Conservation (phyloP, 2,329 filamentous ascomycete species). For the Diaporthe sp. region DNA sequence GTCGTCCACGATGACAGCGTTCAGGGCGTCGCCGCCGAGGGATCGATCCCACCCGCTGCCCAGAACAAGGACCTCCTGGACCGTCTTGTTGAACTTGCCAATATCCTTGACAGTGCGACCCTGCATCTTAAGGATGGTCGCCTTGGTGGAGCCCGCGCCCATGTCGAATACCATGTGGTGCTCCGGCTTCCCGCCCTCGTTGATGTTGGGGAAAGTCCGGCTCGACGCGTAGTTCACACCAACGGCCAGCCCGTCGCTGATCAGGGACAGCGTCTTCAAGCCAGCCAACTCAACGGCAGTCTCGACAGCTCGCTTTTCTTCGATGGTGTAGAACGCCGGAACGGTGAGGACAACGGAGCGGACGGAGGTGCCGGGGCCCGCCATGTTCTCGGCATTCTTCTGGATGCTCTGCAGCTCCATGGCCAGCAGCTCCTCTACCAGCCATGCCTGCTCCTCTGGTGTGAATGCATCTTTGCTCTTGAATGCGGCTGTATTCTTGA, state of each 20-base stretch:
- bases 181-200: conserved; percentile 87
- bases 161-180: conserved; percentile 96
- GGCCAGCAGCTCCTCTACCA: conserved; percentile 92
- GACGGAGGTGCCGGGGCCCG: conserved; percentile 80
- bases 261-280: conserved; percentile 84
- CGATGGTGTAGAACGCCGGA: conserved; percentile 88
- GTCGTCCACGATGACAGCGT: conserved; percentile 88
- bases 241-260: conserved; percentile 92
- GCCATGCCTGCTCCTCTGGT: conserved; percentile 73
- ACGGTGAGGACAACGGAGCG: conserved; percentile 90
- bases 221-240: conserved; percentile 95
- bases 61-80: conserved; percentile 93
- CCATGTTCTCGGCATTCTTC: conserved; percentile 86
- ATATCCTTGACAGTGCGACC: conserved; percentile 90
- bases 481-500: conserved; percentile 81
- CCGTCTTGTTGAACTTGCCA: conserved; percentile 93
- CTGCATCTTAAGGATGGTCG: conserved; percentile 91
- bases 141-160: conserved; percentile 94
- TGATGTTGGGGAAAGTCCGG: conserved; percentile 87
- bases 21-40: conserved; percentile 90
- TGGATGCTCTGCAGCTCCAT: conserved; percentile 96
- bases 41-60: conserved; percentile 90
- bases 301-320: conserved; percentile 89
- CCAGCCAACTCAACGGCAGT: conserved; percentile 89
- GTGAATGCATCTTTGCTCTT: conserved; percentile 77